These are phyloP conservation scores for Triglochin maritima DNA, from an alignment of 106 monocot genomes.

Conservation along the genomic window DNA sequence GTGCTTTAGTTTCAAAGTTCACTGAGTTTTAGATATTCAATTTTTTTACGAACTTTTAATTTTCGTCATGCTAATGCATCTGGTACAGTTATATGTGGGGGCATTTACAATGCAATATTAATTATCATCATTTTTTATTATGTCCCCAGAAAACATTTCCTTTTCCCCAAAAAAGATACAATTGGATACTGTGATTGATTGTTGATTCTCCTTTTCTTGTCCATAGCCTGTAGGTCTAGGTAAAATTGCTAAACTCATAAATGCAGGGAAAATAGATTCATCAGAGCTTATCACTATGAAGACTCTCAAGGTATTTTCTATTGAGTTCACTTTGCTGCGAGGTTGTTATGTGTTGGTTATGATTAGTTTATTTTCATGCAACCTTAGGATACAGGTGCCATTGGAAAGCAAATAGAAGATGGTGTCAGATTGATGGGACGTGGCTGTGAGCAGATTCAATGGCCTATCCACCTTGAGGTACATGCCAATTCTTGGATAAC, in stretches of 20 bases:
- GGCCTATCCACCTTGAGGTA: constrained; percentile 37
- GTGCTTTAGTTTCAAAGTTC: too few relatives aligned
- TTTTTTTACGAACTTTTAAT: too few relatives aligned
- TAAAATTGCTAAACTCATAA: constrained; percentile 26
- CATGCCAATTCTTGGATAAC: neutral
- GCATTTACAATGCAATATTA: too few relatives aligned
- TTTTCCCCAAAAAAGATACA: too few relatives aligned
- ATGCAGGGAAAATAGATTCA: constrained; percentile 24
- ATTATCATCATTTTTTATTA: too few relatives aligned
- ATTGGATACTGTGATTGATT: neutral
- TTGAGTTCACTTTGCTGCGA: neutral
- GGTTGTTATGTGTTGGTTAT: neutral
- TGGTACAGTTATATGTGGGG: too few relatives aligned
- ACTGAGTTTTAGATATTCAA: too few relatives aligned
- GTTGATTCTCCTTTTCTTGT: neutral
- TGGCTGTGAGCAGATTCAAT: constrained; percentile 27
- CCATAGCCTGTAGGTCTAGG: constrained; percentile 20
- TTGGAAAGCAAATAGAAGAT: constrained; percentile 32
- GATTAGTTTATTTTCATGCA: neutral
- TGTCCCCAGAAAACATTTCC: too few relatives aligned
- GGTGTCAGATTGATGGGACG: constrained; percentile 30
- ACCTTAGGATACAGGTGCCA: constrained; percentile 17
- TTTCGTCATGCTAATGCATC: too few relatives aligned
- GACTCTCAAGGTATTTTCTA: constrained; percentile 20
- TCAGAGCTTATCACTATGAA: constrained; percentile 29